These are phyloP conservation scores for Solanum medicagineum DNA, from an alignment of 257 asterid genomes.

Conservation along the genomic window DNA sequence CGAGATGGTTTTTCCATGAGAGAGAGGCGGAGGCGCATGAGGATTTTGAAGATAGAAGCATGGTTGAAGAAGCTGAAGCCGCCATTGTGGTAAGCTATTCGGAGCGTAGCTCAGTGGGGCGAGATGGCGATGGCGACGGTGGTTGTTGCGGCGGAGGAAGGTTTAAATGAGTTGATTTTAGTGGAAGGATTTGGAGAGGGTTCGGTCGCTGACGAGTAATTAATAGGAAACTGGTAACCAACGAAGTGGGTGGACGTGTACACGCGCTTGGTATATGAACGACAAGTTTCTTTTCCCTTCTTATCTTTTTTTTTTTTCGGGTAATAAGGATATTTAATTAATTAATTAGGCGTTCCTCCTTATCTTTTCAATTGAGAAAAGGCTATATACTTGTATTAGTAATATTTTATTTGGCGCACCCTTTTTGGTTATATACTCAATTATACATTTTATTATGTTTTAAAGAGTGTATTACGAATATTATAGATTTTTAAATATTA, in stretches of 20 bases:
- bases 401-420: too few species aligned
- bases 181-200: background rate
- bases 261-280: background rate
- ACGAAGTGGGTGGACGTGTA: background rate
- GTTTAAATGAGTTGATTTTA: background rate
- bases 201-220: background rate
- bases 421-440: too few species aligned
- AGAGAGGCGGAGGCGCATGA: constrained; percentile 10
- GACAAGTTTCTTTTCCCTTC: background rate
- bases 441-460: too few species aligned
- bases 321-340: too few species aligned
- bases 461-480: too few species aligned
- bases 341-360: too few species aligned
- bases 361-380: too few species aligned
- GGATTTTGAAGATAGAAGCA: constrained; percentile 21
- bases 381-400: too few species aligned
- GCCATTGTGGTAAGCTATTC: constrained; percentile 31
- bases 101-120: background rate
- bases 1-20: constrained; percentile 27
- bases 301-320: too few species aligned
- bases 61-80: constrained; percentile 35
- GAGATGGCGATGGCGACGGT: background rate
- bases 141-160: background rate
- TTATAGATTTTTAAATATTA: too few species aligned
- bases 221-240: background rate